A percentile compares a stretch with the other conserved stretches of the same genome.
Conservation (phyloP, 1,139 yeast species). For the Geotrichum klebahnii region DNA sequence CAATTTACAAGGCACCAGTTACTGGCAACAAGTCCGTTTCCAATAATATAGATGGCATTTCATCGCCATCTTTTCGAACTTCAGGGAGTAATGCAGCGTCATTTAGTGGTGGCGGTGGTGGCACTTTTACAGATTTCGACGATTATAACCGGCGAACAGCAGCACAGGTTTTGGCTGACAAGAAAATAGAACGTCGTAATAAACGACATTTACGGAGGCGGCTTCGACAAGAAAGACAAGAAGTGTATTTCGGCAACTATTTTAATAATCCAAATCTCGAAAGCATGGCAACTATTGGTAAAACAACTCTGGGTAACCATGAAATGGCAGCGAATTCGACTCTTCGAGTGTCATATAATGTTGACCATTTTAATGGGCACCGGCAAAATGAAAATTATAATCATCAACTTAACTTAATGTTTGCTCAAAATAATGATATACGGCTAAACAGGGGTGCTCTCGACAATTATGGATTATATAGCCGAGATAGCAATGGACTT, state of each 20-base stretch:
- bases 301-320: neutral
- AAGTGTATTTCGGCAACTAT: constrained; percentile 31
- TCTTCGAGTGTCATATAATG: constrained; percentile 28
- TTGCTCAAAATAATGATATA: constrained; percentile 27
- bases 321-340: constrained; percentile 13
- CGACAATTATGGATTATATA: neutral
- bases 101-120: too few relatives aligned
- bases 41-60: too few relatives aligned
- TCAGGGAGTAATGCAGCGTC: too few relatives aligned
- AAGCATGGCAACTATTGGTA: neutral
- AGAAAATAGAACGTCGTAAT: constrained; percentile 28
- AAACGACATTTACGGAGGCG: constrained; percentile 18
- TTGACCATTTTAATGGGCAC: constrained; percentile 33
- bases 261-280: constrained; percentile 24
- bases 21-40: too few relatives aligned
- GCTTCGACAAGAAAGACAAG: constrained; percentile 26
- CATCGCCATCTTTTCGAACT: too few relatives aligned
- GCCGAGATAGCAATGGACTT: constrained; percentile 6
- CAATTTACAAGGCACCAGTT: constrained; percentile 15
- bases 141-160: constrained; percentile 39
- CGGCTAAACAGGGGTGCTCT: constrained; percentile 14
- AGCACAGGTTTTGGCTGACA: constrained; percentile 37
- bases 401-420: constrained; percentile 31
- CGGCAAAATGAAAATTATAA: constrained; percentile 32
- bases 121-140: constrained; percentile 42